Evolutionary conservation across 148 eudicot genomes (phyloP), one percentile per base, ranked within the genome.

Genomic region (Vaccinium vitisidaea): DNA sequence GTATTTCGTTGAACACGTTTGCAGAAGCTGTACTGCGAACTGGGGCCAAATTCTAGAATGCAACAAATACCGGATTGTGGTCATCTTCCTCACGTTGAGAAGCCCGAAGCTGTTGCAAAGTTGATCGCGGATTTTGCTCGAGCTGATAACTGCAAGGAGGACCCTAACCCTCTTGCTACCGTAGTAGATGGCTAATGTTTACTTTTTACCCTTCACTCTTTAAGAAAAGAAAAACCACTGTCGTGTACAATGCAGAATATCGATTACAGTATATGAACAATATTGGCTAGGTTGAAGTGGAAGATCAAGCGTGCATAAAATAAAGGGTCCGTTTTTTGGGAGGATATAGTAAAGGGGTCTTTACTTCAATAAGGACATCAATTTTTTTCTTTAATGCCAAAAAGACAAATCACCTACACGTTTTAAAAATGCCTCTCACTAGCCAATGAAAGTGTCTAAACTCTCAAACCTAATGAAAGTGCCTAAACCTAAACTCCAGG

Each of bases 11-110:
- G 71, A 36, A 16, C 73, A 75, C 63, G 30, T 23, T 56, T 86
- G 92, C 98, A 95, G 98, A 93, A 87, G 83, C 85, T 95, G 84
- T 83, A 87, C 21, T 52, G 88, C 50, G 98, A 95, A 77, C 83
- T 92, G 39, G 5, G 32, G 70, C 91, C 89, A 50, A 83, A 92
- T 85, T 91, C 97, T 25, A 87, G 82, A 73, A 79, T 94, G 61
- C 89, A 81, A 8, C 88, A 82, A 67, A 85, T 95, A 86, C 89
- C 95, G 53, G 92, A 87, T 46, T 92, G 94, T 77, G 98, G 98
- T 46, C 98, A 95, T 86, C 85, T 95, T 78, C 97, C 97, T 77
- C 98, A 94, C 56, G 90, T 94, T 0, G 94, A 95, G 84, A 93
- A 92, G 79, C 97, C 97, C 1, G 53, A 84, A 6, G 82, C 84